Conservation (phyloP, 257 asterid species). For the Nicotiana benthamiana region DNA sequence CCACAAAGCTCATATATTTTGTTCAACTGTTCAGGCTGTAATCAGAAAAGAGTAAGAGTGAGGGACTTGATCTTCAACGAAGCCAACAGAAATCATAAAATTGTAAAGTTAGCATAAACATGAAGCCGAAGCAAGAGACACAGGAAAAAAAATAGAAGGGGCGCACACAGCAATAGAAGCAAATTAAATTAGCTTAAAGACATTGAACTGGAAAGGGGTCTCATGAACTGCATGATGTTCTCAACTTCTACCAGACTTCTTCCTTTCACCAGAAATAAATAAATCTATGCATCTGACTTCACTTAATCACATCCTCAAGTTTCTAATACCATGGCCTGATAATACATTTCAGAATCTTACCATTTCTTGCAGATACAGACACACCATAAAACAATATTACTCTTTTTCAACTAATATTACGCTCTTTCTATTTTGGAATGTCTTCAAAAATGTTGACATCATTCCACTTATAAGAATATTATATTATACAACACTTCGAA, state of each 20-base stretch:
- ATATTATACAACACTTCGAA: neutral
- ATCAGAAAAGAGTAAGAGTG: neutral
- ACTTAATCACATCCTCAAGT: too few species aligned
- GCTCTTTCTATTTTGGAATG: neutral
- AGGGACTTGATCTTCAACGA: neutral
- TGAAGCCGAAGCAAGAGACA: neutral
- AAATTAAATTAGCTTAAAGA: neutral
- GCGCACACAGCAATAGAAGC: neutral
- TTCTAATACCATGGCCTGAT: too few species aligned
- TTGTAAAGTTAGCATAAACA: neutral
- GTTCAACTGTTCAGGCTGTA: slow-evolving; percentile 87
- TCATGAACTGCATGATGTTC: too few species aligned
- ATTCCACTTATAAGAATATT: neutral
- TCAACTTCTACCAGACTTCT: too few species aligned
- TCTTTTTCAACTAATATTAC: neutral
- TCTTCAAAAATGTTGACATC: neutral
- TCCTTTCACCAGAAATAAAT: too few species aligned
- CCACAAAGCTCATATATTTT: slow-evolving; percentile 98
- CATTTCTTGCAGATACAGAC: neutral
- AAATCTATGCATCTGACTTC: too few species aligned
- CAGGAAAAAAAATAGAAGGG: neutral
- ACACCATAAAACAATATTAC: neutral
- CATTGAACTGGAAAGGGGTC: too few species aligned
- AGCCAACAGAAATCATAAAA: neutral
- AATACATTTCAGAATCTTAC: too few species aligned